Conservation (phyloP, 2,329 filamentous ascomycete genomes). For the Magnaporthiopsis poae region DNA sequence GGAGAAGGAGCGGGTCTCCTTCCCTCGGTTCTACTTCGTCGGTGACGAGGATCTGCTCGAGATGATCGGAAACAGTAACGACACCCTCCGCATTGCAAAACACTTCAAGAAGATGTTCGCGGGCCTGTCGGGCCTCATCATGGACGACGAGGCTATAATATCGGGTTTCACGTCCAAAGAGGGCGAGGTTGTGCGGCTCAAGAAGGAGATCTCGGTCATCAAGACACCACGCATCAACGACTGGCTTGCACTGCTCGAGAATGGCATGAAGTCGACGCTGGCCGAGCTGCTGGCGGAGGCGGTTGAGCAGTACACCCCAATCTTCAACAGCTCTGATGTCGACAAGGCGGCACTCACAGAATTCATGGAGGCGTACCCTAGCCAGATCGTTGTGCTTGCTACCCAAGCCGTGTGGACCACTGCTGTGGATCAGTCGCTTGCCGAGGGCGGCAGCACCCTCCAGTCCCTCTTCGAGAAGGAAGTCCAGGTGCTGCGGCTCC, state of each 20-base stretch:
- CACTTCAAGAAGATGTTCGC: slow-evolving; percentile 99
- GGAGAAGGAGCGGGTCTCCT: slow-evolving; percentile 92
- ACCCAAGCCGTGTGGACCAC: slow-evolving; percentile 92
- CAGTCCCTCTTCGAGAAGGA: slow-evolving; percentile 68
- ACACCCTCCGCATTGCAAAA: slow-evolving; percentile 89
- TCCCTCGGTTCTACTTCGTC: slow-evolving; percentile 98
- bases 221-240: slow-evolving; percentile 97
- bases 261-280: slow-evolving; percentile 85
- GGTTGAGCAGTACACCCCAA: slow-evolving; percentile 66
- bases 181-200: slow-evolving; percentile 76
- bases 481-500: slow-evolving; percentile 71
- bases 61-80: slow-evolving; percentile 98
- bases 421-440: slow-evolving; percentile 68
- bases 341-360: slow-evolving; percentile 60
- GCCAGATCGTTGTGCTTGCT: slow-evolving; percentile 88
- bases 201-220: slow-evolving; percentile 80
- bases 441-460: slow-evolving; percentile 60
- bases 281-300: slow-evolving; percentile 85
- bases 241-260: slow-evolving; percentile 89
- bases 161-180: slow-evolving; percentile 92
- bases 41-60: slow-evolving; percentile 96
- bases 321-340: slow-evolving; percentile 63
- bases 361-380: slow-evolving; percentile 80
- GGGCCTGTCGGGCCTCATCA: slow-evolving; percentile 77
- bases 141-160: slow-evolving; percentile 84